phyloP scores from a whole-genome alignment of 2,329 filamentous ascomycete genomes.

The Monosporascus sp. region DNA sequence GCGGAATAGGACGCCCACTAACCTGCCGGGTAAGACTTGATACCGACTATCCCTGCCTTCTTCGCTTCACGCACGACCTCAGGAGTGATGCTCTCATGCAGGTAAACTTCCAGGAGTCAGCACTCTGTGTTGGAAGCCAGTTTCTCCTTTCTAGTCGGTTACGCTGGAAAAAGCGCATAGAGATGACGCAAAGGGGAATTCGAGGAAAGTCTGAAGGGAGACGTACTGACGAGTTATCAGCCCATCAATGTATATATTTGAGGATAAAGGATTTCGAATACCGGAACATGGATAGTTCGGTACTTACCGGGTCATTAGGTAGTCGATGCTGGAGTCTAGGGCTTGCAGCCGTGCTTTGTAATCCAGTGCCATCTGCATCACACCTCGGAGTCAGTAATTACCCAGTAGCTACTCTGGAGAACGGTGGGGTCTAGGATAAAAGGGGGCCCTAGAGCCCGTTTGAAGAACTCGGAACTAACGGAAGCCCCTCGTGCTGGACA shows the following conservation, averaged over 20 bases:
- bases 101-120: constrained; percentile 31
- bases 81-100: constrained; percentile 45
- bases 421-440: too few species aligned
- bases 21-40: constrained; percentile 46
- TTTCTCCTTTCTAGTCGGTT: background rate
- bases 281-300: too few species aligned
- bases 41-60: constrained; percentile 49
- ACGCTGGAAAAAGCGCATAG: background rate
- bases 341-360: constrained; percentile 40
- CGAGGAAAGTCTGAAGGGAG: background rate
- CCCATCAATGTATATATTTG: background rate
- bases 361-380: constrained; percentile 37
- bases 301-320: constrained; percentile 39
- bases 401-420: too few species aligned
- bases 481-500: too few species aligned
- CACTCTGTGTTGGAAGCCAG: background rate
- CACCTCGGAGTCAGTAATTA: background rate
- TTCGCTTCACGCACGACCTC: constrained; percentile 56
- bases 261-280: too few species aligned
- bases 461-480: too few species aligned
- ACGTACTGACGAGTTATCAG: background rate
- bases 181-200: background rate
- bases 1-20: background rate
- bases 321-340: constrained; percentile 43
- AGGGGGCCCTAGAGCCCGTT: too few species aligned